These are phyloP conservation scores for Erythrophleum fordii DNA, from an alignment of 306 rosid species.

Conservation along the genomic window DNA sequence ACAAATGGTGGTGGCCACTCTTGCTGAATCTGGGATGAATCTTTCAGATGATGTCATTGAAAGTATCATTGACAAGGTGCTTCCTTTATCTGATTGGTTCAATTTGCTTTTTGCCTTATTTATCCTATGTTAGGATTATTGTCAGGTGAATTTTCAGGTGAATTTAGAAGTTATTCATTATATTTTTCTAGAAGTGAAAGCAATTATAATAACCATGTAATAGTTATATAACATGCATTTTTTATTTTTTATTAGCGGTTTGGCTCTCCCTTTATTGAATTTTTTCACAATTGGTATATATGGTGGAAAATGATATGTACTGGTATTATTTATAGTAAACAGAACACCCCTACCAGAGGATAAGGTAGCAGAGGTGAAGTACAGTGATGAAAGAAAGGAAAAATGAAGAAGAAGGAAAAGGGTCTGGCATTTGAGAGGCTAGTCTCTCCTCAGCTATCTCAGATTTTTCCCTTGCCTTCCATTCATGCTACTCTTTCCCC, in stretches of 20 bases:
- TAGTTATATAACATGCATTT: neutral
- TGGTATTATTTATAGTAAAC: too few relatives aligned
- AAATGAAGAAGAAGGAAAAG: too few relatives aligned
- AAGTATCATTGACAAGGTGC: conserved; percentile 74
- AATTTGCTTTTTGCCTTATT: conserved; percentile 2
- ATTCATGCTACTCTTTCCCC: too few relatives aligned
- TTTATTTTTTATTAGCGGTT: conserved; percentile 5
- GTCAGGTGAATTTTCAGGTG: neutral
- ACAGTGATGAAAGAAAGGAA: too few relatives aligned
- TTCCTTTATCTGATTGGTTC: conserved; percentile 38
- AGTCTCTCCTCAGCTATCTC: too few relatives aligned
- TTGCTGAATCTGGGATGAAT: conserved; percentile 81
- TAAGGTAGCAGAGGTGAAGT: too few relatives aligned
- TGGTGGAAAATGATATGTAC: too few relatives aligned
- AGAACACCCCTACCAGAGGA: too few relatives aligned
- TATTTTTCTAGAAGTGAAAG: neutral
- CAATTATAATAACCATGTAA: conserved; percentile 5
- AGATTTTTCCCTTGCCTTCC: too few relatives aligned
- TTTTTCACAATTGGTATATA: too few relatives aligned
- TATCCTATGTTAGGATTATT: neutral
- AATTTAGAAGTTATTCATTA: neutral
- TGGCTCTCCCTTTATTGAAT: neutral
- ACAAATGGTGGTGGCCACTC: conserved; percentile 87
- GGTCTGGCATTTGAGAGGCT: too few relatives aligned
- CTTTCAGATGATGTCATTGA: conserved; percentile 72